Percentiles rank a stretch among this genome's conserved stretches.
These are phyloP conservation scores for Fraxinus latifolia DNA, from an alignment of 305 asterid species.

Conservation along the genomic window DNA sequence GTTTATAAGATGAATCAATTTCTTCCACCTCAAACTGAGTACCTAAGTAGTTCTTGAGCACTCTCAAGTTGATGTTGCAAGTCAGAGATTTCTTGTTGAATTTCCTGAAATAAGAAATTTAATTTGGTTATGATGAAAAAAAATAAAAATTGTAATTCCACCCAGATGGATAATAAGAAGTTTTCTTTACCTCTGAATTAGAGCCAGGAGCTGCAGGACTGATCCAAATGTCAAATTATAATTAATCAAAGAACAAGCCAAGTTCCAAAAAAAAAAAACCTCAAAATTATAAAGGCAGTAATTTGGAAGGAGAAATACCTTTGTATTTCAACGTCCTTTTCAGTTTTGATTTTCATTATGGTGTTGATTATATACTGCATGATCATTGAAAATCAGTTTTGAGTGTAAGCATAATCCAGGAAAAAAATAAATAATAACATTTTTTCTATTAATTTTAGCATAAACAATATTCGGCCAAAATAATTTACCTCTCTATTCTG, in stretches of 20 bases:
- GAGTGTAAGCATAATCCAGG: neutral
- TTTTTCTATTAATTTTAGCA: neutral
- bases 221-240: slow-evolving; percentile 14
- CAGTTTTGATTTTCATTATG: slow-evolving; percentile 46
- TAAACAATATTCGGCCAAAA: neutral
- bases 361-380: slow-evolving; percentile 61
- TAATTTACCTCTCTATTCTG: slow-evolving; percentile 53
- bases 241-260: neutral
- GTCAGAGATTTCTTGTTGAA: slow-evolving; percentile 43
- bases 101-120: slow-evolving; percentile 34
- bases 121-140: neutral
- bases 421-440: neutral
- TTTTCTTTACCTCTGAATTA: slow-evolving; percentile 44
- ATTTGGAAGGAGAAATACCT: slow-evolving; percentile 30
- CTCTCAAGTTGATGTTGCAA: slow-evolving; percentile 47
- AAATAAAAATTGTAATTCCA: neutral
- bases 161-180: neutral
- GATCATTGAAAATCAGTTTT: neutral
- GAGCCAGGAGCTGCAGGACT: slow-evolving; percentile 60
- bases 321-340: slow-evolving; percentile 54
- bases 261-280: neutral
- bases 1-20: neutral
- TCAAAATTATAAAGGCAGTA: neutral
- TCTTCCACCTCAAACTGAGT: neutral
- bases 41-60: slow-evolving; percentile 47